A percentile compares a stretch with the other conserved stretches of the same genome.
Evolutionary conservation across 257 asterid species (phyloP).

Genomic region (Asclepias syriaca): DNA sequence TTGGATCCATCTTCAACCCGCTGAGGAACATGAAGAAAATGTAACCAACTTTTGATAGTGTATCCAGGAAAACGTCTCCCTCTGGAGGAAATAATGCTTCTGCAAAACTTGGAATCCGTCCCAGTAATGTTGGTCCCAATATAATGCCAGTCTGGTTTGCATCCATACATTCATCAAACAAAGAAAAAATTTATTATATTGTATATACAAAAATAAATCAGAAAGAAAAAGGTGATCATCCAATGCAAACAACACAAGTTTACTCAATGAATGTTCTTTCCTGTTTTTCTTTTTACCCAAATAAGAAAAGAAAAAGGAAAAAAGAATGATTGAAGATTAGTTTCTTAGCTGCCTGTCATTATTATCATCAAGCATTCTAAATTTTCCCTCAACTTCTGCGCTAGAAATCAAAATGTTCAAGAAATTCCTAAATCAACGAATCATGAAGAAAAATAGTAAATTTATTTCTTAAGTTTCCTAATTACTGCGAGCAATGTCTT

Average conservation of each 20-base stretch:
- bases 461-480: background rate
- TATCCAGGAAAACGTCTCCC: conserved; percentile 60
- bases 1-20: conserved; percentile 91
- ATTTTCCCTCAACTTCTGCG: background rate
- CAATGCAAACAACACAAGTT: background rate
- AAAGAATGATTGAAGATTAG: background rate
- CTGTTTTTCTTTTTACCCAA: background rate
- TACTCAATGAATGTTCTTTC: background rate
- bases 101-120: conserved; percentile 25
- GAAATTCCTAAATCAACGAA: background rate
- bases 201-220: background rate
- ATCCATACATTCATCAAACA: too few species aligned
- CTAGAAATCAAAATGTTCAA: background rate
- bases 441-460: background rate
- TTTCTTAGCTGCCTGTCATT: background rate
- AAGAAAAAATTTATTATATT: too few species aligned
- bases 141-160: conserved; percentile 68
- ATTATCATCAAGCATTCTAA: background rate
- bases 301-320: background rate
- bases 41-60: conserved; percentile 69
- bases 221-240: background rate
- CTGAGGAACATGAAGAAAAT: conserved; percentile 71
- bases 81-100: conserved; percentile 41
- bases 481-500: background rate
- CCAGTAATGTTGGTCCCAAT: conserved; percentile 68